Evolutionary conservation across 2,329 filamentous ascomycete genomes (phyloP), one percentile per base, ranked within the genome.

Genomic region (Bipolaris cookei): DNA sequence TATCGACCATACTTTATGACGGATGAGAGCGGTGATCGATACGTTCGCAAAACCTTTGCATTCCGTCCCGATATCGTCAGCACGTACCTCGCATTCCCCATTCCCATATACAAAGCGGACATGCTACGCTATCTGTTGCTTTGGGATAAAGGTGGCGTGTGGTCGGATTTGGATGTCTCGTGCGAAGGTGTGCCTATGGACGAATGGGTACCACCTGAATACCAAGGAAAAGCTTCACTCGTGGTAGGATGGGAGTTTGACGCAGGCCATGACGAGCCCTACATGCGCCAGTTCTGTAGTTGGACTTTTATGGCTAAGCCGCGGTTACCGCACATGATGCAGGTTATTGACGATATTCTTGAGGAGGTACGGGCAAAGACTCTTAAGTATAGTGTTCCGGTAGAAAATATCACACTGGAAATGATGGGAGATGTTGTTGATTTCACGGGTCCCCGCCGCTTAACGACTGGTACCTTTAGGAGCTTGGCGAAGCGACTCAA

Each of bases 221-320:
- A 76, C 39, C 65, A 66, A 4, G 57, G 66, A 1, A 59, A 67
- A 1, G 65, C 75, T 1, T 61, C 65, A 5, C 54, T 79, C 4
- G 72, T 80, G 1, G 70, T 79, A 4, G 78, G 78, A 1, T 67
- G 77, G 51, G 78, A 79, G 45, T 75, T 76, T 30, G 77, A 80
- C 50, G 21, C 56, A 16, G 67, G 68, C 6, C 67, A 64, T 54
- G 46, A 52, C 16, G 51, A 59, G 20, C 38, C 49, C 2, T 67
- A 60, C 30, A 35, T 58, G 10, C 52, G 66, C 21, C 64, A 74
- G 51, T 74, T 76, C 54, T 62, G 67, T 5, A 68, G 52, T 45
- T 76, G 71, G 72, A 71, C 64, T 11, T 71, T 75, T 14, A 65
- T 76, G 63, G 61, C 70, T 1, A 65, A 64, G 48, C 67, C 67